A percentile compares a stretch with the other conserved stretches of the same genome.
Evolutionary conservation across 2,329 filamentous ascomycete genomes (phyloP).

Genomic region (Pyrenochaeta sp.): DNA sequence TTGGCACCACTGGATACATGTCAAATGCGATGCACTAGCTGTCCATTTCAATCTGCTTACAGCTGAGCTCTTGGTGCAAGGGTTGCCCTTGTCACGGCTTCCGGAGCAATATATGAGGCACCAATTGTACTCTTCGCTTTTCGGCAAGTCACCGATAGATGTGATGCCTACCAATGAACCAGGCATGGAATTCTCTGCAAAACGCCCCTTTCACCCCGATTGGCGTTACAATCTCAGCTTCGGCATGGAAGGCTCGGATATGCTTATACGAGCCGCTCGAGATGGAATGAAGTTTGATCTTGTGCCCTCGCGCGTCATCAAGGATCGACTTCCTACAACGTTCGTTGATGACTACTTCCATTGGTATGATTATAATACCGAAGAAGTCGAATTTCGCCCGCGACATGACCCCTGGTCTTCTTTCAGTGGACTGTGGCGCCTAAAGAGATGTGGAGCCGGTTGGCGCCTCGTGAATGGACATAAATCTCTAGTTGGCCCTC

Average conservation of each 20-base stretch:
- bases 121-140: slow-evolving; percentile 52
- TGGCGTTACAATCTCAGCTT: slow-evolving; percentile 49
- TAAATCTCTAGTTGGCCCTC: slow-evolving; percentile 8
- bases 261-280: slow-evolving; percentile 29
- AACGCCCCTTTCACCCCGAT: slow-evolving; percentile 21
- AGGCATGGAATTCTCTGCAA: slow-evolving; percentile 54
- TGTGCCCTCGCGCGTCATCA: slow-evolving; percentile 46
- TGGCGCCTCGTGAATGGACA: slow-evolving; percentile 23
- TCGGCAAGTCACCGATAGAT: slow-evolving; percentile 52
- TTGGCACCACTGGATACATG: slow-evolving; percentile 45
- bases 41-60: slow-evolving; percentile 60
- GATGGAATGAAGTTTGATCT: slow-evolving; percentile 14
- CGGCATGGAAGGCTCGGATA: slow-evolving; percentile 29
- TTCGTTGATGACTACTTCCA: slow-evolving; percentile 35
- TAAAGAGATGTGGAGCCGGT: no score
- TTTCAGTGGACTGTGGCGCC: slow-evolving; percentile 15
- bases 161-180: slow-evolving; percentile 51
- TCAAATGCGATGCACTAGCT: slow-evolving; percentile 10
- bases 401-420: slow-evolving; percentile 10
- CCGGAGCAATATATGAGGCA: slow-evolving; percentile 56
- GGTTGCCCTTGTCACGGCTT: slow-evolving; percentile 57
- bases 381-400: slow-evolving; percentile 19
- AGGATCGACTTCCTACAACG: slow-evolving; percentile 36
- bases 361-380: slow-evolving; percentile 5
- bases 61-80: slow-evolving; percentile 62